These are phyloP conservation scores for Stropharia rugosoannulata DNA, from an alignment of 768 basidiomycete genomes.

Conservation along the genomic window DNA sequence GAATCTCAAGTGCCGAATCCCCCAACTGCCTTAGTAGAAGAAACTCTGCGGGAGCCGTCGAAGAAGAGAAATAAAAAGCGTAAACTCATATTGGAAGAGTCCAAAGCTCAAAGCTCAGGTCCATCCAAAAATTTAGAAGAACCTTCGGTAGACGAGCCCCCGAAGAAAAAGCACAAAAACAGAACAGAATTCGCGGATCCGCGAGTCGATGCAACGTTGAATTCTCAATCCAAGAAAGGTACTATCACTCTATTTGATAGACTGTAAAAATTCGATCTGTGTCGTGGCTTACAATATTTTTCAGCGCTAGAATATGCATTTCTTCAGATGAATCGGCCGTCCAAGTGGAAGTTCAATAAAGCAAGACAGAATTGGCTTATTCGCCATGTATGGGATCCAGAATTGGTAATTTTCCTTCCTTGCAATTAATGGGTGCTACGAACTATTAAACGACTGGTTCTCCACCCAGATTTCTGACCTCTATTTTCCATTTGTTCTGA, in stretches of 20 bases:
- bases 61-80: slow-evolving; percentile 17
- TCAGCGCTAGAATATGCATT: slow-evolving; percentile 54
- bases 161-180: slow-evolving; percentile 39
- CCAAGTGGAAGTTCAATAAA: slow-evolving; percentile 73
- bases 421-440: neutral
- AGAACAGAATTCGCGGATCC: slow-evolving; percentile 46
- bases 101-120: slow-evolving; percentile 9
- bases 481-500: slow-evolving; percentile 22
- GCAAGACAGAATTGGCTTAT: slow-evolving; percentile 75
- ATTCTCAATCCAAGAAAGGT: slow-evolving; percentile 43
- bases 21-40: neutral
- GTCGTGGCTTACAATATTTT: neutral
- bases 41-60: slow-evolving; percentile 1
- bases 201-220: slow-evolving; percentile 32
- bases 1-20: neutral
- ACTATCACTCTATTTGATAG: slow-evolving; percentile 3
- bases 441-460: neutral
- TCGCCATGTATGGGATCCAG: slow-evolving; percentile 59
- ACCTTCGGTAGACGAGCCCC: slow-evolving; percentile 11
- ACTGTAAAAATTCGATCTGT: neutral
- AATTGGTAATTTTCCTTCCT: slow-evolving; percentile 32
- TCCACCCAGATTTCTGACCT: slow-evolving; percentile 17
- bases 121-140: slow-evolving; percentile 3
- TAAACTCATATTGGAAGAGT: slow-evolving; percentile 9
- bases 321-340: slow-evolving; percentile 44